These are phyloP conservation scores for Rhododendron molle DNA, from an alignment of 148 eudicot species.

Conservation along the genomic window DNA sequence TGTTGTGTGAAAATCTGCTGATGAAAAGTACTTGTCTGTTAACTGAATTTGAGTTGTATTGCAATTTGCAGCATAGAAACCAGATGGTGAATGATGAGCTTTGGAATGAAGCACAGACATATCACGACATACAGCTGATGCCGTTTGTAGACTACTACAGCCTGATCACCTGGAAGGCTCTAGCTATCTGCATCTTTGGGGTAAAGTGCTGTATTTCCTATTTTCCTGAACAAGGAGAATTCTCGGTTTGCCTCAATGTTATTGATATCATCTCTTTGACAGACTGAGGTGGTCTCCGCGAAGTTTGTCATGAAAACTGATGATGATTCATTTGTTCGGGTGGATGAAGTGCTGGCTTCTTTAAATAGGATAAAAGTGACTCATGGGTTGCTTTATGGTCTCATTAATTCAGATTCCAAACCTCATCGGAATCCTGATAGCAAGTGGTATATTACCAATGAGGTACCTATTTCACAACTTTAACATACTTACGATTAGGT, in stretches of 20 bases:
- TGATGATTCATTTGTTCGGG: constrained; percentile 96
- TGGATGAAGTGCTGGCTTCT: constrained; percentile 81
- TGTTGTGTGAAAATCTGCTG: background rate
- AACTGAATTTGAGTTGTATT: constrained; percentile 3
- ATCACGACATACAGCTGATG: constrained; percentile 84
- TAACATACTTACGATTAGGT: constrained; percentile 25
- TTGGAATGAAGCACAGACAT: constrained; percentile 87
- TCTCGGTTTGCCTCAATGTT: constrained; percentile 16
- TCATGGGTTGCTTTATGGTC: constrained; percentile 86
- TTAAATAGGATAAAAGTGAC: constrained; percentile 50
- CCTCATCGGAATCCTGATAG: constrained; percentile 90
- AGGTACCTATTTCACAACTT: constrained; percentile 38
- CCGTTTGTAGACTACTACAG: constrained; percentile 95
- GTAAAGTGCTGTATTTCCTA: constrained; percentile 35
- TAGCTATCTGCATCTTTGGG: constrained; percentile 92
- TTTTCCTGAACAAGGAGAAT: background rate
- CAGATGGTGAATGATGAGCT: constrained; percentile 93
- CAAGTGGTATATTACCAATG: constrained; percentile 86
- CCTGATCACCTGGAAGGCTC: constrained; percentile 89
- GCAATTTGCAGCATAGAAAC: constrained; percentile 85
- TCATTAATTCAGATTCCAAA: constrained; percentile 70
- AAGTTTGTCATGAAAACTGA: constrained; percentile 95
- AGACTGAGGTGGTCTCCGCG: constrained; percentile 78
- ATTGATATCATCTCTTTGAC: constrained; percentile 36
- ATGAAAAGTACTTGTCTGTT: background rate